Conservation (phyloP, 129 eudicot genomes). For the Artemisia tridentata region DNA sequence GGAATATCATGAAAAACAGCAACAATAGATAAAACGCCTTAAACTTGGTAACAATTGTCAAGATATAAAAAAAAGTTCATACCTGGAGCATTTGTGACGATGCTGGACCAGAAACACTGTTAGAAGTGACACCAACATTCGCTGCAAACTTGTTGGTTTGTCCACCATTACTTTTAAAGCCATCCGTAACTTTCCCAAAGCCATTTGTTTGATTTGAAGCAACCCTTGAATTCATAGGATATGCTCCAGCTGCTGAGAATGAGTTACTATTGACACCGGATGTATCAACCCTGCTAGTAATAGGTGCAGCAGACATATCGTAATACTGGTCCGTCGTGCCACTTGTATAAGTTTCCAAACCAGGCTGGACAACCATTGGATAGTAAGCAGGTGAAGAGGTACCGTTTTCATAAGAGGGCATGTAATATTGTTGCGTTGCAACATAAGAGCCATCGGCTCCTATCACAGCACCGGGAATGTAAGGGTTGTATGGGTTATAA, state of each 20-base stretch:
- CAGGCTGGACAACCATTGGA: conserved; percentile 58
- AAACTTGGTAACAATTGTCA: neutral
- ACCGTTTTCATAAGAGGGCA: conserved; percentile 52
- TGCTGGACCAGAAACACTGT: conserved; percentile 40
- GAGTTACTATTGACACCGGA: conserved; percentile 37
- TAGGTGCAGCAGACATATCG: conserved; percentile 29
- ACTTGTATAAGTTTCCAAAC: conserved; percentile 39
- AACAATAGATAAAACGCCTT: neutral
- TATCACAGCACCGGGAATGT: conserved; percentile 88
- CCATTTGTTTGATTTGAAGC: conserved; percentile 45
- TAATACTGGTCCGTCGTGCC: conserved; percentile 34
- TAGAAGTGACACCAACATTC: conserved; percentile 35
- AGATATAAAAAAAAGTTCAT: neutral
- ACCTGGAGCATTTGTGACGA: conserved; percentile 54
- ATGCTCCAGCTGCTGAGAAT: conserved; percentile 44
- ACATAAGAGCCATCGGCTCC: conserved; percentile 74
- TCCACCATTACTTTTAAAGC: conserved; percentile 45
- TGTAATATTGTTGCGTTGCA: conserved; percentile 59
- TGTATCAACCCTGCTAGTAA: conserved; percentile 38
- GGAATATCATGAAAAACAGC: neutral
- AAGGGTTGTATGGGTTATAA: conserved; percentile 94
- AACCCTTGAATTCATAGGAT: conserved; percentile 35
- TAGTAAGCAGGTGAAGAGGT: conserved; percentile 53
- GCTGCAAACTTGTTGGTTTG: conserved; percentile 39
- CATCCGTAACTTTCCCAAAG: conserved; percentile 42